Base-by-base conservation (phyloP, 495 filamentous ascomycete genomes). In the Podospora anserina region DNA sequence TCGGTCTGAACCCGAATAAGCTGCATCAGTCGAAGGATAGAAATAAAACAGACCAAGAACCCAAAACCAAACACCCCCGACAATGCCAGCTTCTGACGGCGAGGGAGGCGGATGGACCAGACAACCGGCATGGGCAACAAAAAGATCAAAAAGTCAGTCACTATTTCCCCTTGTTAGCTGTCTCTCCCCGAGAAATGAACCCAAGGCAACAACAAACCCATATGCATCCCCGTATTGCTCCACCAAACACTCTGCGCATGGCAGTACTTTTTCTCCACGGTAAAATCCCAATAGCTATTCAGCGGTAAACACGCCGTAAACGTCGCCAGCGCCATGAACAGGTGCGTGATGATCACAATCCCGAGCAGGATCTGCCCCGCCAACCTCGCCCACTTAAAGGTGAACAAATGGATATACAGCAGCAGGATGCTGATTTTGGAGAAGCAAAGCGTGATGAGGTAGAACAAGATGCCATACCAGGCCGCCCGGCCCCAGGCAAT, bases 341-440 rank as follows among this genome's bases (percentile, higher is more conserved):
- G 2, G 65, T 74, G 63, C 64, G 68, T 63, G 5, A 71, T 6
- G 53, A 75, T 62, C 32, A 78, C 74, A 28, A 74, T 53, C 20
- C 54, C 71, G 15, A 79, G 27, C n/a, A 77, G 49, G 55, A 74
- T 69, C 61, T 78, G 74, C 28, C 75, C 74, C 30, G 69, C 75
- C 28, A 68, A 57, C 9, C 75, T 77, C 4, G 75, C 71, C 70
- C 75, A 79, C 34, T 72, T 72, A 69, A 77, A 78, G 64, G 71
- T 71, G 64, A 82, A 81, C 34, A 81, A 70, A 61, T 78, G 74
- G 30, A 78, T 75, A 71, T 82, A 82, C 49, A 82, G 74, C 9
- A 68, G 67, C 9, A 82, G 58, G 56, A 80, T 78, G 30, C 78
- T 77, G 27, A 79, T 57, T 57, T 82, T 82, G 39, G 75, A 70